Percentiles rank a stretch among this genome's conserved stretches.
Conservation (phyloP, 768 basidiomycete genomes). For the Boletus pseudo-olivaceus region DNA sequence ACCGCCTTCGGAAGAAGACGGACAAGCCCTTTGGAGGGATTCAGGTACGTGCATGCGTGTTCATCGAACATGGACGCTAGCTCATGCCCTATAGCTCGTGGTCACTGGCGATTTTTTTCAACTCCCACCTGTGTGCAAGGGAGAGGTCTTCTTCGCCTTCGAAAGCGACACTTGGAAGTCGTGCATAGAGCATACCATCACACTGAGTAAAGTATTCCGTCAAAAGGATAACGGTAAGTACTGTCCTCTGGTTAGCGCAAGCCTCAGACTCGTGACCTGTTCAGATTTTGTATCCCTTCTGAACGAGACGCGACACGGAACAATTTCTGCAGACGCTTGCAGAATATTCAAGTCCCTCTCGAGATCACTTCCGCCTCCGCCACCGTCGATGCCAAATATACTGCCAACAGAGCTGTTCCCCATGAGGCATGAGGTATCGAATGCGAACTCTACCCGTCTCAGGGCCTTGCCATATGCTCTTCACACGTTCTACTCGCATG, state of each 20-base stretch:
- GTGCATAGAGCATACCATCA: constrained; percentile 57
- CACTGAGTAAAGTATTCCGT: constrained; percentile 68
- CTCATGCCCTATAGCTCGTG: constrained; percentile 36
- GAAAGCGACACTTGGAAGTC: constrained; percentile 46
- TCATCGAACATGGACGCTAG: not conserved
- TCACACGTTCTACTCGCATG: constrained; percentile 47
- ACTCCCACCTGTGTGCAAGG: constrained; percentile 50
- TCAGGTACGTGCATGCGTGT: constrained; percentile 38
- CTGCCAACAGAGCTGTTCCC: constrained; percentile 59
- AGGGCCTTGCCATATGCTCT: constrained; percentile 40
- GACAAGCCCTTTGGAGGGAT: constrained; percentile 62
- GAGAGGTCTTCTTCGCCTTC: constrained; percentile 57
- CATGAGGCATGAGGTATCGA: constrained; percentile 64
- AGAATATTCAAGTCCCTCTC: constrained; percentile 46
- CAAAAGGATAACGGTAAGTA: constrained; percentile 66
- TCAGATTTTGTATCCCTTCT: constrained; percentile 67
- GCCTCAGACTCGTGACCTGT: not conserved
- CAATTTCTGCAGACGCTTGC: constrained; percentile 44
- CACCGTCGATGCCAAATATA: constrained; percentile 29
- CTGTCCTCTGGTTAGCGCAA: not conserved
- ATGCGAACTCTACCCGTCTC: constrained; percentile 57
- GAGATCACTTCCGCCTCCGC: constrained; percentile 23
- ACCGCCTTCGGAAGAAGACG: constrained; percentile 46
- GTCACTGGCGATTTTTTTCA: constrained; percentile 61
- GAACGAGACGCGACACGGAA: constrained; percentile 72